These are phyloP conservation scores for Ceratobasidium theobromae DNA, from an alignment of 1,284 basidiomycete genomes.

Conservation along the genomic window DNA sequence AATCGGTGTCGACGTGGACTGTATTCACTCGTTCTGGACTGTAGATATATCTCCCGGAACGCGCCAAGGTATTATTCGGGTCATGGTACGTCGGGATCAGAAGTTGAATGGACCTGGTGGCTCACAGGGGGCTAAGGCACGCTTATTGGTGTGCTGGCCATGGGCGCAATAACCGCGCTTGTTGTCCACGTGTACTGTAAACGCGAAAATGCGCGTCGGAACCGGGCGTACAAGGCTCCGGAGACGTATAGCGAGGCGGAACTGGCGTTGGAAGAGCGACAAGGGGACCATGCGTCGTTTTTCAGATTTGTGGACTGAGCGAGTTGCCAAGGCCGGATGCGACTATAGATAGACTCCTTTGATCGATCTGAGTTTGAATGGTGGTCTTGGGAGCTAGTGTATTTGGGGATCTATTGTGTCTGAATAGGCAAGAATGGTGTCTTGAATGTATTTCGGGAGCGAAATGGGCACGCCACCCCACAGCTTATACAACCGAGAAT, in stretches of 20 bases:
- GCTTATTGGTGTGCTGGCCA: constrained; percentile 5
- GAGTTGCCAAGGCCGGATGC: not conserved
- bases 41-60: constrained; percentile 23
- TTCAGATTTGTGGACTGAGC: constrained; percentile 25
- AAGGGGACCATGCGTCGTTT: constrained; percentile 16
- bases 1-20: no score
- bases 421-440: no score
- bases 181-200: constrained; percentile 18
- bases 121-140: no score
- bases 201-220: constrained; percentile 14
- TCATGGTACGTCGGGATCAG: constrained; percentile 9
- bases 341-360: no score
- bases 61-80: constrained; percentile 23
- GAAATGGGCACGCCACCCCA: no score
- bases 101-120: not conserved
- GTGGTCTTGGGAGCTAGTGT: not conserved
- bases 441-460: no score
- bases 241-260: constrained; percentile 15
- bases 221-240: constrained; percentile 24
- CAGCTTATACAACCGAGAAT: no score
- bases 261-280: not conserved
- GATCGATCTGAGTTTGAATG: not conserved
- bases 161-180: constrained; percentile 6
- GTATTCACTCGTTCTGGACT: no score
- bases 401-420: not conserved